These are phyloP conservation scores for Hanseniaspora meyeri DNA, from an alignment of 805 yeast genomes.

Conservation along the genomic window DNA sequence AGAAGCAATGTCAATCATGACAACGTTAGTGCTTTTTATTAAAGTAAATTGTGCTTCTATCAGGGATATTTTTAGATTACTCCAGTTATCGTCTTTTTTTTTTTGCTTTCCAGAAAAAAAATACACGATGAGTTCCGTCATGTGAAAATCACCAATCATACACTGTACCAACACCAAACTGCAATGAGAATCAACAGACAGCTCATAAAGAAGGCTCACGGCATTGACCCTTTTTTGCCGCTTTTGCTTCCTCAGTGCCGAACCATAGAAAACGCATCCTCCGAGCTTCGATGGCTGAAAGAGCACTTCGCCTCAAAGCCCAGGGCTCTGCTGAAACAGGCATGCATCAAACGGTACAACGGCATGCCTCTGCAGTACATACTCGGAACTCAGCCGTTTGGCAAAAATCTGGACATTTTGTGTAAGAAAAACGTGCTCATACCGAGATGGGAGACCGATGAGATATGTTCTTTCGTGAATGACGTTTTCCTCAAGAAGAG, in stretches of 20 bases:
- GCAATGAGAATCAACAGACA: conserved; percentile 18
- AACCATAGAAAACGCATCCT: conserved; percentile 18
- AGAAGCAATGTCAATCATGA: no score
- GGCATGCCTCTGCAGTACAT: conserved; percentile 74
- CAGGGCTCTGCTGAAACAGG: conserved; percentile 28
- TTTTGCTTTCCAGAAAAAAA: no score
- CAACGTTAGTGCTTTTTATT: no score
- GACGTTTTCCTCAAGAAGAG: conserved; percentile 23
- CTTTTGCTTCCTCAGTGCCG: conserved; percentile 24
- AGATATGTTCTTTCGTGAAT: conserved; percentile 46
- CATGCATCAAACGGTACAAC: conserved; percentile 41
- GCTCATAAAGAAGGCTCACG: conserved; percentile 15
- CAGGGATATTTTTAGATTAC: no score
- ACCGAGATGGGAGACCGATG: conserved; percentile 94
- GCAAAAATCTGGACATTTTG: conserved; percentile 40
- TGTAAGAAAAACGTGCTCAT: conserved; percentile 62
- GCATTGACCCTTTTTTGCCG: conserved; percentile 19
- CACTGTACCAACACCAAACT: no score
- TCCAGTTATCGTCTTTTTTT: no score
- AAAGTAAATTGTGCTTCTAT: no score
- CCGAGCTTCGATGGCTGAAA: conserved; percentile 23
- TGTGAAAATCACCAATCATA: no score
- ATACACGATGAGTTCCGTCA: no score
- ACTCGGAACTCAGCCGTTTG: conserved; percentile 80
- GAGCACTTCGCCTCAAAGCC: background rate